Evolutionary conservation across 1,284 basidiomycete genomes (phyloP), one percentile per base, ranked within the genome.

Genomic region (Leucoagaricus sp.): DNA sequence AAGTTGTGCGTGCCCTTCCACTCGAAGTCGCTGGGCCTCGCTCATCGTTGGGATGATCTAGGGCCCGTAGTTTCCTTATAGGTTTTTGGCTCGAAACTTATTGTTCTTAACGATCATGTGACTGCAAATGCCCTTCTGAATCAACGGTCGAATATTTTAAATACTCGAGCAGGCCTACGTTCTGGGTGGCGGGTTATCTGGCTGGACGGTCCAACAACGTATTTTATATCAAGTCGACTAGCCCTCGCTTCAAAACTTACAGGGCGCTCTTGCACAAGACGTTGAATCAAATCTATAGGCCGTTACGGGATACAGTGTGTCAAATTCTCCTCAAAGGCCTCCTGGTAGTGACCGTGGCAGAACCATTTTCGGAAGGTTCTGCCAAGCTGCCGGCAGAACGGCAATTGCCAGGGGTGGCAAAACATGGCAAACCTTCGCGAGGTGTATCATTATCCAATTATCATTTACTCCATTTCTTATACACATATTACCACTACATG

Each of bases 201-300:
- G 66, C 61, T 1, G 55, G 60, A 17, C 57, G 63, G 17, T 62
- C 59, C 23, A 17, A 47, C 10, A 54, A 50, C 26, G 62, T 68
- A 5, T 70, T 69, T 49, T 44, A 46, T 10, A 63, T 70, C 10
- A 63, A 64, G 1, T 65, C 61, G 10, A 44, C 53, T 9, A 59
- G 72, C 53, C 65, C 68, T 15, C 65, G 69, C 15, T 73, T 75
- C 63, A 71, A 65, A 58, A 58, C 57, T 5, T 74, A 73, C 54
- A 65, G 74, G n/a, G 67, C 64, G 17, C 58, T 76, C 34, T 61
- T 77, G 8, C 69, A 73, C 34, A 60, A 65, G 6, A 74, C 71
- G 0, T 63, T 78, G 12, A 75, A 71, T 59, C 59, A 62, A 46
- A 61, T 53, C 13, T 77, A 77, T 57, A 60, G 64, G 3, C 56